phyloP scores from a whole-genome alignment of 768 basidiomycete genomes.

The Phaeolepiota aurea region DNA sequence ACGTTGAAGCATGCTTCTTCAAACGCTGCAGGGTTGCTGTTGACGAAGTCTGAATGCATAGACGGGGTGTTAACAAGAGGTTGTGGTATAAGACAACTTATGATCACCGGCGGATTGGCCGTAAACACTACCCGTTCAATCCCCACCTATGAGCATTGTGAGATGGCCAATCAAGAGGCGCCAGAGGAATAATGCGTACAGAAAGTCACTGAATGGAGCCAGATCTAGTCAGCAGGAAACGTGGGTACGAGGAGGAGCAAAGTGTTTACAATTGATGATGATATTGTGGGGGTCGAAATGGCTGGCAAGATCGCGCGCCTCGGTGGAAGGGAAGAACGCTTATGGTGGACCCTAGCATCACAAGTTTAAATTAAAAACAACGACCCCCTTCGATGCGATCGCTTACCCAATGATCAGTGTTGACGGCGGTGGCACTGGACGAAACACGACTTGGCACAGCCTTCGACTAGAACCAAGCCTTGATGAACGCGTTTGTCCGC shows the following conservation, averaged over 20 bases:
- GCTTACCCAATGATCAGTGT: slow-evolving; percentile 48
- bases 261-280: slow-evolving; percentile 48
- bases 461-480: slow-evolving; percentile 68
- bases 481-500: slow-evolving; percentile 47
- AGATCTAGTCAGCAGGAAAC: background rate
- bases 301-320: slow-evolving; percentile 44
- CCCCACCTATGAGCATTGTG: slow-evolving; percentile 32
- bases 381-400: background rate
- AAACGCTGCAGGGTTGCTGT: slow-evolving; percentile 62
- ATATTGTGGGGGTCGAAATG: slow-evolving; percentile 54
- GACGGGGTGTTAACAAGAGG: background rate
- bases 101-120: slow-evolving; percentile 36
- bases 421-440: slow-evolving; percentile 28
- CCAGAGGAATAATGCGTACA: slow-evolving; percentile 30
- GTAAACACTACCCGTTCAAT: slow-evolving; percentile 48
- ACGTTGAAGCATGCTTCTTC: slow-evolving; percentile 66
- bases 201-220: slow-evolving; percentile 56
- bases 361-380: background rate
- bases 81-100: slow-evolving; percentile 31
- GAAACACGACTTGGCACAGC: slow-evolving; percentile 39
- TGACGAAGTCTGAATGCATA: slow-evolving; percentile 41
- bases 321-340: slow-evolving; percentile 57
- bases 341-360: slow-evolving; percentile 40
- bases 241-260: too few species aligned
- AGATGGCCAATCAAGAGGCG: background rate